Base-by-base conservation (phyloP, 1,284 basidiomycete genomes). In the Bondarzewia mesenterica region DNA sequence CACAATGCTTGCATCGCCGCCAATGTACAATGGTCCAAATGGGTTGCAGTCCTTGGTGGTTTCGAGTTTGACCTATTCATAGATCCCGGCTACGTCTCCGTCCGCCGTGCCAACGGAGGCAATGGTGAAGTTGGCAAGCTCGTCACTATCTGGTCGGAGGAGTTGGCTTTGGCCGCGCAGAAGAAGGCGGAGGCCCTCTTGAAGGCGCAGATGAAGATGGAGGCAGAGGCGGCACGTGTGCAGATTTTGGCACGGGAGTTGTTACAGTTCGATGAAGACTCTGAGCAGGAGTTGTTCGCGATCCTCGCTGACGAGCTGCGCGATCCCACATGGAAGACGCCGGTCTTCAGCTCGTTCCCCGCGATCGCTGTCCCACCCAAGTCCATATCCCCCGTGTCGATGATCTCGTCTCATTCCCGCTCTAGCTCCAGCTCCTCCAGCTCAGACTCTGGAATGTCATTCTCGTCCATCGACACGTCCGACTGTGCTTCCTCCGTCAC, bases 31-130 rank as follows among this genome's bases (percentile, higher is more conserved):
- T 89, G 86, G 86, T 78, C 78, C 51, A 77, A 83, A 58, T 89
- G 85, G 85, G 82, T 86, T 46, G 58, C 72, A 40, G 68, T 74
- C 47, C 75, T 89, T 47, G 84, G 85, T 7, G 73, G 75, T 54
- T 65, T 69, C 48, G 82, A 85, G 64, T 82, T 89, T 57, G 85
- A 89, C 63, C 75, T 89, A 51, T 81, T 84, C 64, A 75, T 87
- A 56, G 82, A 88, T 63, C 86, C 86, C 50, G 85, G 84, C 49
- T 78, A 75, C 60, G 76, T 89, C 54, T 81, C 80, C 49, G 66
- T 85, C 52, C 81, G 82, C 53, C 71, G 76, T 60, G 72, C 69
- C 50, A 68, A 45, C 60, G 50, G 67, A 63, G 58, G 63, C 62
- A 27, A 52, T 58, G 10, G 67, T 63, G 45, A 63, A 21, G 44